Evolutionary conservation across 2,329 filamentous ascomycete genomes (phyloP).

Genomic region (Fonsecaea pedrosoi): DNA sequence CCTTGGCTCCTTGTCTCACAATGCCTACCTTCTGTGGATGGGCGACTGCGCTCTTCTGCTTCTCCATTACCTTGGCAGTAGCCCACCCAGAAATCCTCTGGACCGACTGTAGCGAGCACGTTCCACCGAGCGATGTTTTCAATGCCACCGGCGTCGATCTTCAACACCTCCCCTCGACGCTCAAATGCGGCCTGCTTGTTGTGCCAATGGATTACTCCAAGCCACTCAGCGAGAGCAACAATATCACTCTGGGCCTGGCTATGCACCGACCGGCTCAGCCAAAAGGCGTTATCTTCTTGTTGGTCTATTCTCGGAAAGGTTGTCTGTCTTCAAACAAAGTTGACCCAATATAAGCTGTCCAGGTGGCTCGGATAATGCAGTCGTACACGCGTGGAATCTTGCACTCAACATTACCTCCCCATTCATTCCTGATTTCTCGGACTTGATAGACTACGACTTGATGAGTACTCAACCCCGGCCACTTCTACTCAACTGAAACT

Average conservation of each 20-base stretch:
- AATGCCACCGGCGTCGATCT: constrained; percentile 4
- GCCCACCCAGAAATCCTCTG: constrained; percentile 9
- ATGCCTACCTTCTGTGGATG: not conserved
- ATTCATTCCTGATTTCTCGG: constrained; percentile 5
- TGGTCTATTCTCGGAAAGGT: not conserved
- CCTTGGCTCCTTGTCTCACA: not conserved
- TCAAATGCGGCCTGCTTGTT: constrained; percentile 17
- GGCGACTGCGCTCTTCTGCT: not conserved
- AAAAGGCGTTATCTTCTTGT: constrained; percentile 22
- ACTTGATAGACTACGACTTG: constrained; percentile 18
- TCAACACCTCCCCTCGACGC: constrained; percentile 11
- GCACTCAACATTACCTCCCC: constrained; percentile 12
- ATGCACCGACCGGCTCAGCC: constrained; percentile 20
- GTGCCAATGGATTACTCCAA: constrained; percentile 18
- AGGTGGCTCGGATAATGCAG: constrained; percentile 15
- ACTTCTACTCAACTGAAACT: not conserved
- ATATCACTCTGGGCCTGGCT: constrained; percentile 22
- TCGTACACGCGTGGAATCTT: constrained; percentile 14
- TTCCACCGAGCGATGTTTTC: constrained; percentile 10
- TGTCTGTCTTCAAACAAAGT: not conserved
- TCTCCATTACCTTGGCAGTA: constrained; percentile 1
- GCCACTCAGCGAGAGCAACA: constrained; percentile 17
- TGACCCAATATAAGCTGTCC: not conserved
- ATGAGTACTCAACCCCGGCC: constrained; percentile 14
- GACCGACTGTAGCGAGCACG: constrained; percentile 10